Base-by-base conservation (phyloP, 345 rosid genomes). In the Diplotaxis tenuifolia region DNA sequence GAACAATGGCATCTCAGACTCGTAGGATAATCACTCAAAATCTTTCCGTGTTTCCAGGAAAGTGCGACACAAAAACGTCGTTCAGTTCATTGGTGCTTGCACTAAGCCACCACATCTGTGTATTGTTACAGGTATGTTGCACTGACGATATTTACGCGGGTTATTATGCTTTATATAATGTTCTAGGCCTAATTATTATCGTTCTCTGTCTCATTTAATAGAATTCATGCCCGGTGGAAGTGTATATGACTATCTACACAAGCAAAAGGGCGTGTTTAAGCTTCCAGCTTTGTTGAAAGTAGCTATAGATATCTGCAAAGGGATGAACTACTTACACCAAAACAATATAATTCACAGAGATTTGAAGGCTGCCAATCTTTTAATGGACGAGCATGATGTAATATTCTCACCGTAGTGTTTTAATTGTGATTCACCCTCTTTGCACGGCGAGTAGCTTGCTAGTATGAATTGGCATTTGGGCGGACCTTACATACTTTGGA, bases 321-420 rank as follows among this genome's bases (percentile, higher is more conserved):
- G 99, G 84, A 95, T 95, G 99, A 83, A 84, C 83, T 95, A 95
- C 80, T 82, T 95, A 79, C 99, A 95, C 83, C 97, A 92, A 72
- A 89, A 92, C 75, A 85, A 90, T 81, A 91, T 95, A 71, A 91
- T 95, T 76, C 99, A 95, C 78, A 84, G 99, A 83, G 99, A 95
- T 83, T 81, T 92, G 86, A 92, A 95, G 77, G 96, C 87, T 61
- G 97, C 99, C 72, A 95, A 95, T 80, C 90, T 92, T 80, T 82
- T 92, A 67, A 90, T 95, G 96, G 99, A 92, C 84, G 99, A 95
- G 84, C 87, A 95, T 80, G 99, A 95, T 65, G 99, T 95, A 84
- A 82, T 85, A 55, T 32, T 56, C 23, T 58, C 56, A 65, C 19
- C 68, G 10, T 63, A 36, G 70, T 54, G 56, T 57, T 40, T 40